These are phyloP conservation scores for Phyllosticta citriasiana DNA, from an alignment of 2,329 filamentous ascomycete species.

Conservation along the genomic window DNA sequence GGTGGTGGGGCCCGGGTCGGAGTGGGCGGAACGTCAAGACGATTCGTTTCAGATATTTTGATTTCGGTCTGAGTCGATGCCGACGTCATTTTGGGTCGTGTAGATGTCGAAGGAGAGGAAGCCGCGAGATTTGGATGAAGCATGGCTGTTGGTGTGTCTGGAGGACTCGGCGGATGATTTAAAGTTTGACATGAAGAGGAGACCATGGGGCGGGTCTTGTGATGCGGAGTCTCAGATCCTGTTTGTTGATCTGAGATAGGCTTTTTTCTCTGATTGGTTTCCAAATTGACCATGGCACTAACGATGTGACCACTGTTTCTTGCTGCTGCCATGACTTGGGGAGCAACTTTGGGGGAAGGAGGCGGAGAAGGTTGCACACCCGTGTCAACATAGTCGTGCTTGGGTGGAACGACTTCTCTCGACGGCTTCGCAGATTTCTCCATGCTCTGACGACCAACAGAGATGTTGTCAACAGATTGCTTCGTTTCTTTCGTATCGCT, in stretches of 20 bases:
- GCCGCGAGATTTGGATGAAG: constrained; percentile 30
- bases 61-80: constrained; percentile 52
- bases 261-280: constrained; percentile 66
- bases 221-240: constrained; percentile 8
- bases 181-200: constrained; percentile 55
- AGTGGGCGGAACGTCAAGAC: constrained; percentile 16
- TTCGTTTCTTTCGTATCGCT: background rate
- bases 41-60: constrained; percentile 7
- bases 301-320: constrained; percentile 15
- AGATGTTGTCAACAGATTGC: background rate
- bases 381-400: constrained; percentile 56
- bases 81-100: constrained; percentile 40
- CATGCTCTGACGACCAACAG: background rate
- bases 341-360: constrained; percentile 52
- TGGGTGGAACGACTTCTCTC: constrained; percentile 18
- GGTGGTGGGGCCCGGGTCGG: constrained; percentile 25
- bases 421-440: constrained; percentile 12
- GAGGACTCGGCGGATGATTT: constrained; percentile 54
- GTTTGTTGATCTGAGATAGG: constrained; percentile 36
- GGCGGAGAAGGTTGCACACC: constrained; percentile 78
- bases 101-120: constrained; percentile 16
- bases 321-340: constrained; percentile 14
- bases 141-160: constrained; percentile 49
- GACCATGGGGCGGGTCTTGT: constrained; percentile 41
- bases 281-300: constrained; percentile 38